A percentile compares a stretch with the other conserved stretches of the same genome.
These are phyloP conservation scores for Alternaria novae-zelandiae DNA, from an alignment of 2,329 filamentous ascomycete genomes.

Conservation along the genomic window DNA sequence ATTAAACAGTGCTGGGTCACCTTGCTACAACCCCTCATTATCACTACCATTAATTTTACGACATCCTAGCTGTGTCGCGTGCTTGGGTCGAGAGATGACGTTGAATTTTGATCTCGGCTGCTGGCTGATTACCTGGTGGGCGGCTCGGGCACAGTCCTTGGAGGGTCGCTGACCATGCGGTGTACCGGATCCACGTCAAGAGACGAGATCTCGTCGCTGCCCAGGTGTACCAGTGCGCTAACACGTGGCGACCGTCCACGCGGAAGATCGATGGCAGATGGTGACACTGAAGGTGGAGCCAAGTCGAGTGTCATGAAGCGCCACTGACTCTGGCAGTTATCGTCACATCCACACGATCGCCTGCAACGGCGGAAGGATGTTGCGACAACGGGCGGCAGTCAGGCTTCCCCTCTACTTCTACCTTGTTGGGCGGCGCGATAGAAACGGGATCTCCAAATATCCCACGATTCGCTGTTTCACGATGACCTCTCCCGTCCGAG, in stretches of 20 bases:
- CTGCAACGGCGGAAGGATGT: conserved; percentile 15
- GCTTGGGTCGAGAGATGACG: conserved; percentile 27
- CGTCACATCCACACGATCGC: conserved; percentile 8
- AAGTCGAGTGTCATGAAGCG: conserved; percentile 20
- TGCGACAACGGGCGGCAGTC: conserved; percentile 14
- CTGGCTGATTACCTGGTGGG: conserved; percentile 2
- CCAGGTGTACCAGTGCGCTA: conserved; percentile 4
- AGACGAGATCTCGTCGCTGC: not conserved
- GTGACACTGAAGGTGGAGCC: conserved; percentile 18
- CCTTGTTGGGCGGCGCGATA: conserved; percentile 16
- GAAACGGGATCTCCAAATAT: conserved; percentile 20
- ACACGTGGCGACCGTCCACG: conserved; percentile 20
- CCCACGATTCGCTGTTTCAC: conserved; percentile 24
- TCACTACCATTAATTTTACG: conserved; percentile 6
- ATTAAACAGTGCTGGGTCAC: conserved; percentile 20
- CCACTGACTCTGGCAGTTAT: conserved; percentile 9
- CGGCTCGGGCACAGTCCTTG: conserved; percentile 5
- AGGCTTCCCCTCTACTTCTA: conserved; percentile 9
- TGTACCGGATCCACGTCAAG: conserved; percentile 7
- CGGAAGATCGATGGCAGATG: conserved; percentile 12
- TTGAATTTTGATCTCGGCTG: conserved; percentile 11
- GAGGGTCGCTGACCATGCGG: conserved; percentile 1
- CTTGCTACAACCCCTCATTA: conserved; percentile 23
- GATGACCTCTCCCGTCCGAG: conserved; percentile 18
- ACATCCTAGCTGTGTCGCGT: conserved; percentile 7